These are phyloP conservation scores for Malbranchea zuffiana DNA, from an alignment of 2,329 filamentous ascomycete genomes.

Conservation along the genomic window DNA sequence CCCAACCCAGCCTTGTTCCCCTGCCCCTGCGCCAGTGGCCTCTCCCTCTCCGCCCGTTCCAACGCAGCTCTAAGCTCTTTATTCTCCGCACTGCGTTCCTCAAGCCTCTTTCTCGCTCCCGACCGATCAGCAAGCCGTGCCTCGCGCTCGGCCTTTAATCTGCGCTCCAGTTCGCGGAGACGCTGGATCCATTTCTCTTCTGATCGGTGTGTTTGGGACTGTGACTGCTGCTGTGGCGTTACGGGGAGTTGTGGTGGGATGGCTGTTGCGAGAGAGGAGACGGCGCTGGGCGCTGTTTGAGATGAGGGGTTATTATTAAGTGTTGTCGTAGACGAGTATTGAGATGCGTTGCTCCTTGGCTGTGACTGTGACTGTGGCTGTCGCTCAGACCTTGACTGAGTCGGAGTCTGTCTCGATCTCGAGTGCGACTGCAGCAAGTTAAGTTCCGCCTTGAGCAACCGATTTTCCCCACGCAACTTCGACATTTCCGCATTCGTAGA, in stretches of 20 bases:
- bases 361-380: constrained; percentile 19
- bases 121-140: constrained; percentile 72
- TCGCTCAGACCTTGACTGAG: constrained; percentile 26
- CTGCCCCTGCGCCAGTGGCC: constrained; percentile 31
- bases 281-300: neutral
- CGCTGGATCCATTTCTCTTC: constrained; percentile 77
- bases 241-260: constrained; percentile 6
- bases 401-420: constrained; percentile 40
- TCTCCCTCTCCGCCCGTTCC: too few relatives aligned
- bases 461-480: constrained; percentile 50
- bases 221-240: constrained; percentile 5
- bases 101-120: constrained; percentile 68
- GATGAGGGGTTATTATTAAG: constrained; percentile 19
- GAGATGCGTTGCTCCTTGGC: constrained; percentile 25
- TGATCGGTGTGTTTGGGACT: constrained; percentile 23
- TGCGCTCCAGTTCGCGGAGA: constrained; percentile 73
- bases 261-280: constrained; percentile 20
- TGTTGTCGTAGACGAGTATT: constrained; percentile 26
- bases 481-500: constrained; percentile 43
- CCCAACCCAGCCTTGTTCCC: constrained; percentile 1
- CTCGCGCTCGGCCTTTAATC: constrained; percentile 83
- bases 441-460: constrained; percentile 49
- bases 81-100: constrained; percentile 65
- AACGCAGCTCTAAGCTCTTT: constrained; percentile 56
- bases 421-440: constrained; percentile 59